Evolutionary conservation across 2,329 filamentous ascomycete species (phyloP), one percentile per base, ranked within the genome.

Genomic region (Didymella lethalis): DNA sequence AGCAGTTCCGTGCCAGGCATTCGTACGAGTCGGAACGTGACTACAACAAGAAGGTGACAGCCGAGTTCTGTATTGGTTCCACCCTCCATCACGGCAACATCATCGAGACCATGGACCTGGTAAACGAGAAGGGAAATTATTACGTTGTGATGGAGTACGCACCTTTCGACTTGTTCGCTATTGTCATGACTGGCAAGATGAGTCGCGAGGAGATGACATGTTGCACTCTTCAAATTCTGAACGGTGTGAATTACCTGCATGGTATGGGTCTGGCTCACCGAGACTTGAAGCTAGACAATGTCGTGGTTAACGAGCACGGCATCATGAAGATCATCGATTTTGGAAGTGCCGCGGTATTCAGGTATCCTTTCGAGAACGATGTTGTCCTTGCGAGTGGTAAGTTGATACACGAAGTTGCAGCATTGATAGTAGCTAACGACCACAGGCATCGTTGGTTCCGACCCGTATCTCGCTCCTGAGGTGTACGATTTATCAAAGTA

Each of bases 281-380:
- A 44, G 95, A 99, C 82, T 75, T 99, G 70, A 99, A 99, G 79
- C 80, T 99, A 69, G 95, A 99, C 80, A 99, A 99, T 68, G 95
- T 99, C 20, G 95, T 99, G 28, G 93, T 99, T 59, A 98, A 93
- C 73, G 91, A 96, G 73, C 87, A 90, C 71, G 95, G 95, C 2
- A 98, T 99, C 69, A 97, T 99, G 93, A 99, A 99, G 79, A 91
- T 99, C 64, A 99, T 99, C 71, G 95, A 99, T 77, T 99, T 99
- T 78, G 95, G 95, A 26, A 98, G 93, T 79, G 94, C 95, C 0
- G 93, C 95, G 66, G 94, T 99, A 40, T 99, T 97, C 81, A 89
- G 91, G 71, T 99, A 99, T 82, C 95, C 95, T 0, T 98, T 99
- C 72, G 95, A 99, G 79, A 93, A 89, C 65, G 92, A 92, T 51